These are phyloP conservation scores for Colletotrichum sp. DNA, from an alignment of 2,329 filamentous ascomycete genomes.

Conservation along the genomic window DNA sequence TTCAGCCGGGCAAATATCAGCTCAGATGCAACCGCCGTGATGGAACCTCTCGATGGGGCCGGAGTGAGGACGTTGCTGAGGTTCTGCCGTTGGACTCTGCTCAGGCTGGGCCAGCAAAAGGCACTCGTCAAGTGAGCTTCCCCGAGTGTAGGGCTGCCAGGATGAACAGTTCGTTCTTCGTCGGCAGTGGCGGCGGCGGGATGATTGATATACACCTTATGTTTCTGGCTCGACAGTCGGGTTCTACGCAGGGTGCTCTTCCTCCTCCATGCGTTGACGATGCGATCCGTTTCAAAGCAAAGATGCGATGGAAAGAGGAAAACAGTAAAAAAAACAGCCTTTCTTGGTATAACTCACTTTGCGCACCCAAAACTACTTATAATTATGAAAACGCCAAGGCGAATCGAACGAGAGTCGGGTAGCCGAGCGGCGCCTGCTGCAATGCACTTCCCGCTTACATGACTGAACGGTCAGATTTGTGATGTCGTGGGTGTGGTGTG, in stretches of 20 bases:
- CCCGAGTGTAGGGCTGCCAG: not conserved
- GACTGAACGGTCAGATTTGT: not conserved
- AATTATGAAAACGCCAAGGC: not conserved
- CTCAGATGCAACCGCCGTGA: not conserved
- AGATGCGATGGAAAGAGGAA: not conserved
- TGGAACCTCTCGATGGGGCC: not conserved
- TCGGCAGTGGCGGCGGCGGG: not conserved
- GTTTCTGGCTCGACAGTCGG: not conserved
- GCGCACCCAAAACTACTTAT: conserved; percentile 7
- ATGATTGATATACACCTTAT: not conserved
- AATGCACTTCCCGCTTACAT: conserved; percentile 10
- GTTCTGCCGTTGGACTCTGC: not conserved
- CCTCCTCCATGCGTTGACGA: not conserved
- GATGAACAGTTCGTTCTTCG: not conserved
- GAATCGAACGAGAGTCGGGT: not conserved
- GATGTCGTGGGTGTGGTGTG: not conserved
- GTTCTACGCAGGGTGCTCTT: not conserved
- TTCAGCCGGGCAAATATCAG: not conserved
- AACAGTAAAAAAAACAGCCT: not conserved
- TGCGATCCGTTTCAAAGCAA: not conserved
- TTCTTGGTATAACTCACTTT: not conserved
- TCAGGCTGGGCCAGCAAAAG: not conserved
- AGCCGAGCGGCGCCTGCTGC: not conserved
- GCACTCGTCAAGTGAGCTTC: not conserved
- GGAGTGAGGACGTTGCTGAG: not conserved